Evolutionary conservation across 139 green algal genomes (phyloP).

Genomic region (Picochlorum sp.): DNA sequence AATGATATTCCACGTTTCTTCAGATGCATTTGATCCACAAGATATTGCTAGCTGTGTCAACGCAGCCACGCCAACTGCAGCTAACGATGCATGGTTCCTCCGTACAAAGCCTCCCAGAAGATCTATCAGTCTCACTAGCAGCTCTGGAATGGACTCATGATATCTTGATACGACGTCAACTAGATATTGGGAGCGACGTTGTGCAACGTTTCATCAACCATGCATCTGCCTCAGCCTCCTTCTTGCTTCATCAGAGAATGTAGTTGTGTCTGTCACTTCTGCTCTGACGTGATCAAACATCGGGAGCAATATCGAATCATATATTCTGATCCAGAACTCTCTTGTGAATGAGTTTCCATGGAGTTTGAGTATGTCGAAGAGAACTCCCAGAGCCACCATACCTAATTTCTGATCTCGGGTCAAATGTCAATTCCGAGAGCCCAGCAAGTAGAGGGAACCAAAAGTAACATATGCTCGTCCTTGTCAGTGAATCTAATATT

Average conservation of each 20-base stretch:
- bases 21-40: conserved; percentile 23
- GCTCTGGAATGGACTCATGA: conserved; percentile 38
- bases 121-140: conserved; percentile 66
- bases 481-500: conserved; percentile 61
- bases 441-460: conserved; percentile 98
- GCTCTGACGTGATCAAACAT: conserved; percentile 96
- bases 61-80: conserved; percentile 82
- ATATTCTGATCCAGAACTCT: conserved; percentile 90
- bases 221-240: conserved; percentile 66
- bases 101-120: conserved; percentile 76
- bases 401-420: conserved; percentile 83
- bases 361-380: conserved; percentile 93
- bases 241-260: conserved; percentile 71
- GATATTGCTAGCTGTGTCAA: conserved; percentile 62
- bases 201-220: conserved; percentile 98
- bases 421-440: conserved; percentile 94
- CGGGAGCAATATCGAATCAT: conserved; percentile 90
- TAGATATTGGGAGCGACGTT: conserved; percentile 89
- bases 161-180: conserved; percentile 88
- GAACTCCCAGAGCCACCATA: conserved; percentile 62
- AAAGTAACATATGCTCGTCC: conserved; percentile 95
- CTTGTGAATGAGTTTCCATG: conserved; percentile 86
- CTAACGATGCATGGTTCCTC: conserved; percentile 75
- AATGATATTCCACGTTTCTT: conserved; percentile 49
- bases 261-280: conserved; percentile 80